phyloP scores from a whole-genome alignment of 345 rosid genomes.

The Salix exigua region DNA sequence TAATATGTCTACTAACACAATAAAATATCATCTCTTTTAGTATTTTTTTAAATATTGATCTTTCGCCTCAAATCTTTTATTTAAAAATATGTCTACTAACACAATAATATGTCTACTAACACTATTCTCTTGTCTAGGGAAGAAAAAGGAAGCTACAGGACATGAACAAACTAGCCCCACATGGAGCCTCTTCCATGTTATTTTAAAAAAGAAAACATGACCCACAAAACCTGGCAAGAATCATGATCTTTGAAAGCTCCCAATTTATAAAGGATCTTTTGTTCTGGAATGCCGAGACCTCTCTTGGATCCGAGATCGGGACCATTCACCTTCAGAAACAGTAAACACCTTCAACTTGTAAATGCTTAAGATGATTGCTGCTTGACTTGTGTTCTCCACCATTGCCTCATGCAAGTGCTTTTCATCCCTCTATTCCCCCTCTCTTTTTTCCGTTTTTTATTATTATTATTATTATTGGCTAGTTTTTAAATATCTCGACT shows the following conservation, averaged over 20 bases:
- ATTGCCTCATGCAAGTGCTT: no score
- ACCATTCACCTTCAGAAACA: neutral
- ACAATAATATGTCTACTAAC: no score
- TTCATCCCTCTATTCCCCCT: neutral
- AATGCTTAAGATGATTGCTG: neutral
- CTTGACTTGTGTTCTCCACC: neutral
- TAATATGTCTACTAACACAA: no score
- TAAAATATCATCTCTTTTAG: no score
- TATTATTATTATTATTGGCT: no score
- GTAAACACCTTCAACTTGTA: neutral
- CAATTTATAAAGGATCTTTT: slow-evolving; percentile 8
- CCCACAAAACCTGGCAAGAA: slow-evolving; percentile 18
- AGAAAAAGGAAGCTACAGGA: neutral
- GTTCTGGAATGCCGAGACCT: neutral
- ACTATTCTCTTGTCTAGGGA: neutral
- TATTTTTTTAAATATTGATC: no score
- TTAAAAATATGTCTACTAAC: no score
- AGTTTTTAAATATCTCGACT: no score
- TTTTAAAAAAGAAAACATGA: neutral
- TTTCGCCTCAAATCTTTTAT: no score
- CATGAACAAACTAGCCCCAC: neutral
- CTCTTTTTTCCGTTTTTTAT: no score
- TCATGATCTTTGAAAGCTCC: slow-evolving; percentile 8
- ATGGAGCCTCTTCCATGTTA: neutral
- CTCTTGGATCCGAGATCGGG: neutral